A percentile compares a stretch with the other conserved stretches of the same genome.
Conservation (phyloP, 2,329 filamentous ascomycete genomes). For the Xylaria sp. region DNA sequence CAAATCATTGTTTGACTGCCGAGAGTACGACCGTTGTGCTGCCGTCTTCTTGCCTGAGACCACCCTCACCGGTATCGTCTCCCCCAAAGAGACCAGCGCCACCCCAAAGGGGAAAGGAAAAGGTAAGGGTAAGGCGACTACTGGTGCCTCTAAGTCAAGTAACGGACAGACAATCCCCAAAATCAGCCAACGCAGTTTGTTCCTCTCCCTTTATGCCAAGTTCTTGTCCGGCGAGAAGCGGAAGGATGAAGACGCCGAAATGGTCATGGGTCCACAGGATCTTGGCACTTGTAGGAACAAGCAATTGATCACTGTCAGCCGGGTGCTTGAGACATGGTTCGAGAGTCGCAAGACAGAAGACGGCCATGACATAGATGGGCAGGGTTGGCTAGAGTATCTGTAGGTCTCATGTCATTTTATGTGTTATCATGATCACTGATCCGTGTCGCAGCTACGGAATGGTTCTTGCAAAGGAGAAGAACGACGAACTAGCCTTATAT, state of each 20-base stretch:
- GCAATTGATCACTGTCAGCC: slow-evolving; percentile 80
- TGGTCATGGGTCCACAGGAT: slow-evolving; percentile 94
- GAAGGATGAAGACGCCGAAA: slow-evolving; percentile 95
- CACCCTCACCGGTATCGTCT: slow-evolving; percentile 74
- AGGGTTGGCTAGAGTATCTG: slow-evolving; percentile 94
- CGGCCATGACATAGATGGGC: slow-evolving; percentile 70
- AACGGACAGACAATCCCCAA: slow-evolving; percentile 56
- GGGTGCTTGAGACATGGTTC: slow-evolving; percentile 85
- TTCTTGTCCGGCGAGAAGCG: slow-evolving; percentile 94
- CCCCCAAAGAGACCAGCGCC: slow-evolving; percentile 57
- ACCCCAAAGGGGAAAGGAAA: slow-evolving; percentile 72
- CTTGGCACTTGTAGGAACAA: slow-evolving; percentile 86
- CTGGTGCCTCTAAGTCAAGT: slow-evolving; percentile 40
- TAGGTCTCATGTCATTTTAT: slow-evolving; percentile 50
- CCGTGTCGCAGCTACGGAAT: slow-evolving; percentile 75
- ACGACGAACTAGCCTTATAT: slow-evolving; percentile 83
- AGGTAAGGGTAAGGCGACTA: slow-evolving; percentile 71
- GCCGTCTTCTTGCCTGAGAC: slow-evolving; percentile 87
- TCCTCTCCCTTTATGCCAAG: slow-evolving; percentile 91
- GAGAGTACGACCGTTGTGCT: slow-evolving; percentile 93
- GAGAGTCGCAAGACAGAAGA: slow-evolving; percentile 69
- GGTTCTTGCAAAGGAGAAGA: slow-evolving; percentile 89
- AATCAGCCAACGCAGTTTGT: slow-evolving; percentile 90
- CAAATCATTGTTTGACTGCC: slow-evolving; percentile 94
- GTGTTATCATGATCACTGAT: slow-evolving; percentile 31